Conservation (phyloP, 805 yeast genomes). For the Metschnikowia dekortorum region DNA sequence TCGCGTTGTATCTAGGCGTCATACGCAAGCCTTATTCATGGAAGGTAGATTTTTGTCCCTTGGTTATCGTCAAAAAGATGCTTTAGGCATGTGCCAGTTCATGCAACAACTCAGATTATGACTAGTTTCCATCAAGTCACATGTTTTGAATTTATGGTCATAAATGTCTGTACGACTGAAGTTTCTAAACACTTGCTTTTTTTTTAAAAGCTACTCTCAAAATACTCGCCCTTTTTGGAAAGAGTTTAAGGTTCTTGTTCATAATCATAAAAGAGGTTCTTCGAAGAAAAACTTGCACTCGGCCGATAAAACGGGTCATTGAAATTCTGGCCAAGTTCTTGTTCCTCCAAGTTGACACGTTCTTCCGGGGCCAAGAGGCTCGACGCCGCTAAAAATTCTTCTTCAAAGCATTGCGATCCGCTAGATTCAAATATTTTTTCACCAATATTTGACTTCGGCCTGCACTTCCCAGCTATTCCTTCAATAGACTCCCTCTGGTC, state of each 20-base stretch:
- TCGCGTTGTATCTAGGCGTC: too few relatives aligned
- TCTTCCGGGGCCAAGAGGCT: background rate
- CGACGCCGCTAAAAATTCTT: background rate
- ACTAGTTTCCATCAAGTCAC: too few relatives aligned
- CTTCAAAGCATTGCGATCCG: background rate
- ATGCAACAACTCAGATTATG: too few relatives aligned
- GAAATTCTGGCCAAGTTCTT: background rate
- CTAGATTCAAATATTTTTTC: too few relatives aligned
- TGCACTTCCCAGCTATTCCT: background rate
- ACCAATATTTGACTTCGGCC: too few relatives aligned
- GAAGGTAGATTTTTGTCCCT: too few relatives aligned
- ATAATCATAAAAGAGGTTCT: background rate
- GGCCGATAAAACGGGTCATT: slow-evolving; percentile 1
- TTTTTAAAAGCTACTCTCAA: background rate
- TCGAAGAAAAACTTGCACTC: background rate
- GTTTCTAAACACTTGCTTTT: background rate
- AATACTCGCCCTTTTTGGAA: background rate
- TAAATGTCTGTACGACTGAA: background rate
- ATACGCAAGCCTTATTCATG: too few relatives aligned
- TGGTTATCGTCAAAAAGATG: too few relatives aligned
- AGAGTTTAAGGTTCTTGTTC: background rate
- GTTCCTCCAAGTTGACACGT: background rate
- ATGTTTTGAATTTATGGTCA: background rate
- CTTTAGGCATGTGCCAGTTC: too few relatives aligned
- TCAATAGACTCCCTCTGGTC: background rate